Percentiles rank a stretch among this genome's conserved stretches.
Conservation (phyloP, 2,329 filamentous ascomycete species). For the Penicillium sp. region DNA sequence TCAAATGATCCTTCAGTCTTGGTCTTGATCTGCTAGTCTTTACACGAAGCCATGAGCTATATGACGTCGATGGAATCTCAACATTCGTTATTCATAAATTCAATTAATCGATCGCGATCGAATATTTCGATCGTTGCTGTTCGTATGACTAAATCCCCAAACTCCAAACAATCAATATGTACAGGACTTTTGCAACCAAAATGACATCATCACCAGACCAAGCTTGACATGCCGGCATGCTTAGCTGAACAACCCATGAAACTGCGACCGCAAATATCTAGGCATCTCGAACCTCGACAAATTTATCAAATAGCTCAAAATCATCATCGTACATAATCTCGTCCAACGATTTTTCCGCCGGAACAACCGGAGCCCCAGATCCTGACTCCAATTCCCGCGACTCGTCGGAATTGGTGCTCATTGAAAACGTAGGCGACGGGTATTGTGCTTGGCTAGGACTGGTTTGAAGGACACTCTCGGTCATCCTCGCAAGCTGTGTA, state of each 20-base stretch:
- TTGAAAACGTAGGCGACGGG: conserved; percentile 10
- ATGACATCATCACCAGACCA: conserved; percentile 2
- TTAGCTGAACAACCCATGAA: too few species aligned
- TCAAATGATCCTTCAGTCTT: too few species aligned
- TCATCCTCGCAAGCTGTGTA: conserved; percentile 15
- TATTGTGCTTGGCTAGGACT: conserved; percentile 1
- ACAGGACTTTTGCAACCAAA: background rate
- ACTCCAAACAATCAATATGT: background rate
- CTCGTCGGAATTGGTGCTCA: conserved; percentile 12
- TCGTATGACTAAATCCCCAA: too few species aligned
- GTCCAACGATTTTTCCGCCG: conserved; percentile 1
- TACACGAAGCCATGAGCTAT: too few species aligned
- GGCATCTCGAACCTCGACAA: conserved; percentile 5
- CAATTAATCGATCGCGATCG: too few species aligned
- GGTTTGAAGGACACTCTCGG: conserved; percentile 5
- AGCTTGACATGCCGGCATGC: too few species aligned
- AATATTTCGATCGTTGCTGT: too few species aligned
- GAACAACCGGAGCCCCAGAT: background rate
- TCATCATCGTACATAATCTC: conserved; percentile 1
- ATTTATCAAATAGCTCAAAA: conserved; percentile 10
- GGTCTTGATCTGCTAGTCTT: too few species aligned
- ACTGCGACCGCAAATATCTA: background rate
- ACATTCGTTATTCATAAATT: too few species aligned
- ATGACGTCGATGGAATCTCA: too few species aligned
- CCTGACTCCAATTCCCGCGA: conserved; percentile 6